Percentiles rank a stretch among this genome's conserved stretches.
These are phyloP conservation scores for Spergularia marina DNA, from an alignment of 148 eudicot genomes.

Conservation along the genomic window DNA sequence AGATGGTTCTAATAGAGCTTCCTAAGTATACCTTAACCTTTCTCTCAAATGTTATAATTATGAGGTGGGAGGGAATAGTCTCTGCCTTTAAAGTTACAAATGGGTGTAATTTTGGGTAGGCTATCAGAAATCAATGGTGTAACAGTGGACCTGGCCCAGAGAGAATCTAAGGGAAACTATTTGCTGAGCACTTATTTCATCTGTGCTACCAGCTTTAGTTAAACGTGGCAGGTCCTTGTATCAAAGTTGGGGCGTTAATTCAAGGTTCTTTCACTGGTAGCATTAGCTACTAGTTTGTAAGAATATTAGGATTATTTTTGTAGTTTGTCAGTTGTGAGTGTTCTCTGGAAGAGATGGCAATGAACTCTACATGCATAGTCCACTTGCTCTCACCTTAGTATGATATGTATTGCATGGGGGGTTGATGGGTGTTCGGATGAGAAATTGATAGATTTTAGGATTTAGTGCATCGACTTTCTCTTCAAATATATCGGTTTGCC, in stretches of 20 bases:
- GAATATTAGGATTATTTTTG: not conserved
- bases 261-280: not conserved
- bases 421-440: not conserved
- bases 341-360: not conserved
- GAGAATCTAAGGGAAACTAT: not conserved
- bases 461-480: not conserved
- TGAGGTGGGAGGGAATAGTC: not conserved
- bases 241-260: not conserved
- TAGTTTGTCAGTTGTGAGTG: not conserved
- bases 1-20: not conserved
- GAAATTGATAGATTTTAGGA: not conserved
- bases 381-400: not conserved
- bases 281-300: not conserved
- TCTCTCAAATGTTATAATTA: not conserved
- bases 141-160: not conserved
- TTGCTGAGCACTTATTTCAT: not conserved
- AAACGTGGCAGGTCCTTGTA: not conserved
- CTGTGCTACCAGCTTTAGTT: not conserved
- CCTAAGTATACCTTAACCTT: not conserved
- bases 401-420: not conserved
- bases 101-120: not conserved
- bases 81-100: not conserved
- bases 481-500: too few species aligned
- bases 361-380: conserved; percentile 1
- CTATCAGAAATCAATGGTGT: not conserved